Evolutionary conservation across 495 filamentous ascomycete species (phyloP).

Genomic region (Parathielavia hyrcaniae): DNA sequence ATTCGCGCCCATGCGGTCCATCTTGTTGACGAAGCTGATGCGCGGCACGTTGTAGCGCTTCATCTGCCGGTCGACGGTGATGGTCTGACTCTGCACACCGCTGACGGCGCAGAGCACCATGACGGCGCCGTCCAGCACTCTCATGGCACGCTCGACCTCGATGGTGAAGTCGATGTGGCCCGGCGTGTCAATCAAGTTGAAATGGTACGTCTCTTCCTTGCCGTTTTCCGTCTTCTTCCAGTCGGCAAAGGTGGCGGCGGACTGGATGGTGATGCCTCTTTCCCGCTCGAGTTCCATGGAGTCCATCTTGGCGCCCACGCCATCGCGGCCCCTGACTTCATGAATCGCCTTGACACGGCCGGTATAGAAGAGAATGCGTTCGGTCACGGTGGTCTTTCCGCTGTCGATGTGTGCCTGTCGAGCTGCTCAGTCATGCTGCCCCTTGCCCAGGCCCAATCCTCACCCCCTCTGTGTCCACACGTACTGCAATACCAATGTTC

Average conservation of each 20-base stretch:
- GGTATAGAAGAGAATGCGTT: constrained; percentile 97
- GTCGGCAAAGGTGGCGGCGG: constrained; percentile 95
- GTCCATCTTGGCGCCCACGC: constrained; percentile 99
- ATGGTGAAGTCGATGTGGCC: constrained; percentile 99
- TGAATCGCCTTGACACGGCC: constrained; percentile 95
- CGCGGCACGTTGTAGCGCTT: constrained; percentile 93
- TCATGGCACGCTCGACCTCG: constrained; percentile 92
- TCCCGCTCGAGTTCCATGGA: constrained; percentile 98
- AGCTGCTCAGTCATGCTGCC: constrained; percentile 22
- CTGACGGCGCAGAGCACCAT: constrained; percentile 98
- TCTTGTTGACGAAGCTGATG: constrained; percentile 98
- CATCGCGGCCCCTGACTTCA: constrained; percentile 92
- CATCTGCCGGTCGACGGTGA: constrained; percentile 98
- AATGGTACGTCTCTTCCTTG: constrained; percentile 83
- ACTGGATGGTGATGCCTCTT: constrained; percentile 98
- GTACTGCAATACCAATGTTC: constrained; percentile 97
- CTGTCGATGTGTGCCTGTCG: constrained; percentile 93
- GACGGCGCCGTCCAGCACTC: constrained; percentile 94
- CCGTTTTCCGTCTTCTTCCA: constrained; percentile 78
- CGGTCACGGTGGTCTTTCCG: constrained; percentile 95
- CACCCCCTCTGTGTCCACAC: constrained; percentile 21
- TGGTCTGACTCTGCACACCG: constrained; percentile 95
- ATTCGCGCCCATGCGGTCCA: constrained; percentile 98
- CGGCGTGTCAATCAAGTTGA: constrained; percentile 98
- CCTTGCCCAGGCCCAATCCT: no score